Evolutionary conservation across 352 stramenopile species (phyloP).

Genomic region (Pythium rhizo-oryzae): DNA sequence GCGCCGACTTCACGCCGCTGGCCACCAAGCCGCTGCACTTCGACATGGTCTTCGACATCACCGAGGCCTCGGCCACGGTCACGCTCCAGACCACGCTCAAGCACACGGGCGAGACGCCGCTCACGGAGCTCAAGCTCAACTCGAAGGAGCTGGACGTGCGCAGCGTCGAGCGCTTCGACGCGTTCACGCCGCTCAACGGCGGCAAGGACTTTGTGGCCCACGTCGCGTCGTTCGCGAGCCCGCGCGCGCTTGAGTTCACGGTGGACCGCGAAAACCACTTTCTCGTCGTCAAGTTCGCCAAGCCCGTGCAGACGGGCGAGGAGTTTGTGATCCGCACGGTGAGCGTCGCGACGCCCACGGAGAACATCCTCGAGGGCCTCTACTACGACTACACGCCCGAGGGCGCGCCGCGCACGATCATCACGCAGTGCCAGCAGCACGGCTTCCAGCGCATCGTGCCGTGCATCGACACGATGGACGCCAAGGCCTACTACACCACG

Average conservation of each 20-base stretch:
- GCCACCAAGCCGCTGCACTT: slow-evolving; percentile 74
- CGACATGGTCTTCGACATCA: slow-evolving; percentile 84
- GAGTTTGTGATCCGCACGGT: slow-evolving; percentile 76
- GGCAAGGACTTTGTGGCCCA: slow-evolving; percentile 60
- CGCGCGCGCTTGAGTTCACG: slow-evolving; percentile 44
- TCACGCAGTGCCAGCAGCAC: slow-evolving; percentile 84
- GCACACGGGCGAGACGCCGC: slow-evolving; percentile 40
- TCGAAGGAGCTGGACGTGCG: slow-evolving; percentile 73
- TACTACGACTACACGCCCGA: slow-evolving; percentile 82
- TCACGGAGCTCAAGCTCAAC: slow-evolving; percentile 71
- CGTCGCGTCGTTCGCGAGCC: slow-evolving; percentile 52
- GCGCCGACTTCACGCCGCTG: slow-evolving; percentile 65
- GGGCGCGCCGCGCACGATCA: slow-evolving; percentile 73
- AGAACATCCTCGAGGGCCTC: slow-evolving; percentile 78
- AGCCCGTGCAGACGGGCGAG: slow-evolving; percentile 54
- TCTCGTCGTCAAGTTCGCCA: slow-evolving; percentile 59
- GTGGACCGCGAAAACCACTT: slow-evolving; percentile 73
- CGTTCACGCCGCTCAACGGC: slow-evolving; percentile 46
- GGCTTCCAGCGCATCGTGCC: slow-evolving; percentile 80
- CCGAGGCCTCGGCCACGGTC: slow-evolving; percentile 57
- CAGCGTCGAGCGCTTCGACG: slow-evolving; percentile 53
- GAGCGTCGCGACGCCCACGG: slow-evolving; percentile 62
- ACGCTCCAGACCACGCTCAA: slow-evolving; percentile 73
- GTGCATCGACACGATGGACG: slow-evolving; percentile 82
- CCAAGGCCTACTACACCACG: slow-evolving; percentile 82